Conservation (phyloP, 1,284 basidiomycete species). For the Neonothopanus nambi region DNA sequence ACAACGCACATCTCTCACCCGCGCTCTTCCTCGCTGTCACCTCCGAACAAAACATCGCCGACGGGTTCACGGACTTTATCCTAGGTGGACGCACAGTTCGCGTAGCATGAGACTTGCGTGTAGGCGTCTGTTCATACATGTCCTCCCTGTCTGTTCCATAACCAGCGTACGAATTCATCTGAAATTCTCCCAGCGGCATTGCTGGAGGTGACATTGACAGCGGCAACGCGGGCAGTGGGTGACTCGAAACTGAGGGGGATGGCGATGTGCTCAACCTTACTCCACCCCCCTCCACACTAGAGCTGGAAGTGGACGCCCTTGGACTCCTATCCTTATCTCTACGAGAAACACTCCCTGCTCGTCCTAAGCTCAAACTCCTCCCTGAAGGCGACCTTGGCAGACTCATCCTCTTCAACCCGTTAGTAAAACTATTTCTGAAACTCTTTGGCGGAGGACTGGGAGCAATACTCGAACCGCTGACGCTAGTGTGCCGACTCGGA, state of each 20-base stretch:
- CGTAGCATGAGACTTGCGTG: too few species aligned
- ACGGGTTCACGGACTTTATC: slow-evolving; percentile 45
- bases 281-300: slow-evolving; percentile 24
- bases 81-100: too few species aligned
- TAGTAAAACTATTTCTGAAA: slow-evolving; percentile 36
- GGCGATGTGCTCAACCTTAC: slow-evolving; percentile 35
- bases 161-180: too few species aligned
- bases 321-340: too few species aligned
- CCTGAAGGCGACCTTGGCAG: slow-evolving; percentile 5
- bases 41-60: slow-evolving; percentile 76
- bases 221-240: background rate
- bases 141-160: too few species aligned
- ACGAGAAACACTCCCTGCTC: too few species aligned
- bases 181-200: background rate
- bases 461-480: slow-evolving; percentile 9
- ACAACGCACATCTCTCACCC: slow-evolving; percentile 74
- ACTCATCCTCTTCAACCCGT: slow-evolving; percentile 47
- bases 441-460: slow-evolving; percentile 53
- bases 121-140: too few species aligned
- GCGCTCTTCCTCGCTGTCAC: slow-evolving; percentile 60
- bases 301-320: slow-evolving; percentile 42
- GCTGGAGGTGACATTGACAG: background rate
- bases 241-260: slow-evolving; percentile 29
- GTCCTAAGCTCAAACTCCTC: background rate
- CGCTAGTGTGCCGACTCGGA: too few species aligned